Base-by-base conservation (phyloP, 2,329 filamentous ascomycete genomes). In the Capronia epimyces region DNA sequence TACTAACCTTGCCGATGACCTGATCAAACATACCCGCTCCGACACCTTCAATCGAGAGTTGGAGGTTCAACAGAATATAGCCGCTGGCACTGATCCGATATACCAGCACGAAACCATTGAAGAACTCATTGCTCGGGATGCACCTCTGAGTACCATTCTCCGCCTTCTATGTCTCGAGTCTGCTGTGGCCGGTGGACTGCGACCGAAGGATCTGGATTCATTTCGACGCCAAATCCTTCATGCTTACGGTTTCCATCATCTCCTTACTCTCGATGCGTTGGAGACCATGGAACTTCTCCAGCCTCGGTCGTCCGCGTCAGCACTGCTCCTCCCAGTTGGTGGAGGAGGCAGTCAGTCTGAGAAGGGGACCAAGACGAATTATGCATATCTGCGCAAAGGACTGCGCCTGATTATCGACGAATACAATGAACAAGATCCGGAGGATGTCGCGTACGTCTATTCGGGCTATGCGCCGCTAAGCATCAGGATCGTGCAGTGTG, bases 401-500 rank as follows among this genome's bases (percentile, higher is more conserved):
- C 79, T 98, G 12, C 82, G 86, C 24, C 79, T 98, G 13, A 95
- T 96, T 65, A 86, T 96, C 49, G 93, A 98, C 66, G 93, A 97
- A 66, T 91, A 98, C 32, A 90, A 95, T 65, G 93, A 98, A 68
- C 84, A 93, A 52, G 86, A 94, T 41, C 93, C 93, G 2, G 87
- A 93, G 63, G 93, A 98, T 62, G 84, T 97, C 55, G 86, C 90
- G n/a, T 98, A 98, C 64, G 90, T 96, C 9, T 98, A 97, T 70
- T 95, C 88, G 58, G 94, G 93, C 46, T 98, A 97, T 65, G 93
- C 94, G 3, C 94, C 93, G 0, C 78, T 98, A 10, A 95, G 88
- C 39, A 81, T 97, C 47, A 84, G 93, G 13, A 79, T 98, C 3
- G 85, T 98, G 4, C 94, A 98, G 68, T 93, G 88, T 65, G 80